These are phyloP conservation scores for Xylariaceae sp. DNA, from an alignment of 2,329 filamentous ascomycete genomes.

Conservation along the genomic window DNA sequence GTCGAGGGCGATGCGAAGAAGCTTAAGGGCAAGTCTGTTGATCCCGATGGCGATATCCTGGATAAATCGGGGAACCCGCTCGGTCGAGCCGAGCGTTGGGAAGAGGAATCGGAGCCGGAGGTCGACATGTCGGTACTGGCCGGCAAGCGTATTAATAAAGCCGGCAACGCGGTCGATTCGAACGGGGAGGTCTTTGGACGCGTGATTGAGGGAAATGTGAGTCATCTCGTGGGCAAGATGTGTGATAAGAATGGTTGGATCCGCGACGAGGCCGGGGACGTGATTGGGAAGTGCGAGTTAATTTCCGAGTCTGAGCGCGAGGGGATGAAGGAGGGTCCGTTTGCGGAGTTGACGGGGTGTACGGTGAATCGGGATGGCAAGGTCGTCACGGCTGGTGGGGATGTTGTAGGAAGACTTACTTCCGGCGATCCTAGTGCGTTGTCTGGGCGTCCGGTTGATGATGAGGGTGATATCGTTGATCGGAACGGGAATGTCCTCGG, in stretches of 20 bases:
- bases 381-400: constrained; percentile 59
- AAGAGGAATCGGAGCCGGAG: constrained; percentile 48
- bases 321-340: constrained; percentile 60
- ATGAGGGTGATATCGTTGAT: constrained; percentile 78
- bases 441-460: constrained; percentile 68
- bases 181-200: constrained; percentile 55
- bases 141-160: constrained; percentile 67
- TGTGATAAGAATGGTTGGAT: constrained; percentile 67
- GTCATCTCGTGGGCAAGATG: constrained; percentile 61
- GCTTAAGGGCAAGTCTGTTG: constrained; percentile 60
- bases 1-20: constrained; percentile 59
- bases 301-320: constrained; percentile 62
- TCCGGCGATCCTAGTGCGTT: constrained; percentile 68
- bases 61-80: constrained; percentile 63
- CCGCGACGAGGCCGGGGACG: constrained; percentile 65
- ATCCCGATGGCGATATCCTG: constrained; percentile 63
- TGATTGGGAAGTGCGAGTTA: constrained; percentile 63
- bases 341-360: constrained; percentile 60
- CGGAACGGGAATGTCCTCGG: constrained; percentile 60
- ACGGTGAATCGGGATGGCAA: constrained; percentile 65
- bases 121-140: constrained; percentile 57
- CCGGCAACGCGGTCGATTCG: constrained; percentile 55
- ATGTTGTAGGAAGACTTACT: constrained; percentile 65
- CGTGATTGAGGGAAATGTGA: constrained; percentile 61
- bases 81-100: constrained; percentile 64